Evolutionary conservation across 805 yeast genomes (phyloP).

Genomic region (Scheffersomyces ergatensis): DNA sequence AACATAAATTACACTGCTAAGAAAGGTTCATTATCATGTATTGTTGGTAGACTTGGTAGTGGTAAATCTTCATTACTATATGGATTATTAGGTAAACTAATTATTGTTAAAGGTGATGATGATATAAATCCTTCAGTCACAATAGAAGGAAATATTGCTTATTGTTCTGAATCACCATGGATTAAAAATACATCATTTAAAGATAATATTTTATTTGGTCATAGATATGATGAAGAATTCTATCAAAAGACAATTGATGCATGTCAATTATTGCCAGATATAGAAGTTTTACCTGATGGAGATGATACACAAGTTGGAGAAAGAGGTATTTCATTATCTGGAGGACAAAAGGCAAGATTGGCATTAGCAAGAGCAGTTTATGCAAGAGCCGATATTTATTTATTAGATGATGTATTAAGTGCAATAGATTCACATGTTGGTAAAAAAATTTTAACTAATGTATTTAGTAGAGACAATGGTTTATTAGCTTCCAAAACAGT

Average conservation of each 20-base stretch:
- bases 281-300: slow-evolving; percentile 49
- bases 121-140: slow-evolving; percentile 13
- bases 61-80: slow-evolving; percentile 63
- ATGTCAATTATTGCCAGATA: slow-evolving; percentile 48
- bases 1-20: slow-evolving; percentile 48
- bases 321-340: slow-evolving; percentile 58
- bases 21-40: slow-evolving; percentile 54
- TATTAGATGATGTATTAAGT: slow-evolving; percentile 64
- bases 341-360: slow-evolving; percentile 65
- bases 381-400: slow-evolving; percentile 54
- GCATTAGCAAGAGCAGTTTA: slow-evolving; percentile 70
- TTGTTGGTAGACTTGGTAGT: slow-evolving; percentile 67
- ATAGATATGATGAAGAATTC: slow-evolving; percentile 37
- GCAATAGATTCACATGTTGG: slow-evolving; percentile 77
- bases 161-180: slow-evolving; percentile 62
- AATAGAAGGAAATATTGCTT: slow-evolving; percentile 48
- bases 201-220: slow-evolving; percentile 53
- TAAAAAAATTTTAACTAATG: slow-evolving; percentile 48
- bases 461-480: slow-evolving; percentile 43
- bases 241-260: slow-evolving; percentile 45
- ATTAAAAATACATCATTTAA: slow-evolving; percentile 50
- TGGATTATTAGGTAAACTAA: slow-evolving; percentile 13
- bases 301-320: slow-evolving; percentile 58
- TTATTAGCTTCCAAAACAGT: slow-evolving; percentile 51
- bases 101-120: slow-evolving; percentile 2